Base-by-base conservation (phyloP, 371 early-diverging fungal genomes). In the Saksenaea vasiformis region DNA sequence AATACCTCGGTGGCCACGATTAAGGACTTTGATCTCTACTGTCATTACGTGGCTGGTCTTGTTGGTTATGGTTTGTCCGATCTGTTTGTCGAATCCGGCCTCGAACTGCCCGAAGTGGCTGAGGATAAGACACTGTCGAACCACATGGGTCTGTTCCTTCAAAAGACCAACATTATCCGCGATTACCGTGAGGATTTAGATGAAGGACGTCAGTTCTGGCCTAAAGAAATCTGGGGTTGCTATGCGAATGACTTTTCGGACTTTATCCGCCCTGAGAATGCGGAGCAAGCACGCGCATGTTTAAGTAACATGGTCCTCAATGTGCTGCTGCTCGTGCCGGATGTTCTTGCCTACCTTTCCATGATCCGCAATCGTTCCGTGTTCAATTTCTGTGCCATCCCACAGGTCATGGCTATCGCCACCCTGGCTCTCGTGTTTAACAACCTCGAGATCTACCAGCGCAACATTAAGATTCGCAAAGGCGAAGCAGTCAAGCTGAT, bases 331-430 rank as follows among this genome's bases (percentile, higher is more conserved):
- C 91, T 91, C 62, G 90, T 96, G 3, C 93, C 95, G 31, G 91
- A 93, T 62, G 91, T 91, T 38, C 79, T 98, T 37, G 91, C 88
- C 47, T 98, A 96, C 72, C 83, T 98, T 73, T 74, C 81, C 56
- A 66, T 79, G 60, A 80, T 98, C 60, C 70, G 76, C 58, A 91
- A 97, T 67, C 90, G 84, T 28, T 84, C 91, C 0, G 88, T 95
- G 17, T 94, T 98, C 74, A 90, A 87, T 67, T 98, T 98, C 73
- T 93, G 95, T 73, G 98, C 98, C 24, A 98, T 98, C 62, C 98
- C 98, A 22, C 98, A 98, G 82, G 92, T 94, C 26, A 97, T 97
- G 98, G 98, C 98, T 17, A 91, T 98, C 63, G 91, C 98, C n/a
- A 93, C 97, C 1, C 75, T 98, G 24, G 84, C 89, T 34, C 68